Evolutionary conservation across 2,329 filamentous ascomycete genomes (phyloP).

Genomic region (Xylaria arbuscula): DNA sequence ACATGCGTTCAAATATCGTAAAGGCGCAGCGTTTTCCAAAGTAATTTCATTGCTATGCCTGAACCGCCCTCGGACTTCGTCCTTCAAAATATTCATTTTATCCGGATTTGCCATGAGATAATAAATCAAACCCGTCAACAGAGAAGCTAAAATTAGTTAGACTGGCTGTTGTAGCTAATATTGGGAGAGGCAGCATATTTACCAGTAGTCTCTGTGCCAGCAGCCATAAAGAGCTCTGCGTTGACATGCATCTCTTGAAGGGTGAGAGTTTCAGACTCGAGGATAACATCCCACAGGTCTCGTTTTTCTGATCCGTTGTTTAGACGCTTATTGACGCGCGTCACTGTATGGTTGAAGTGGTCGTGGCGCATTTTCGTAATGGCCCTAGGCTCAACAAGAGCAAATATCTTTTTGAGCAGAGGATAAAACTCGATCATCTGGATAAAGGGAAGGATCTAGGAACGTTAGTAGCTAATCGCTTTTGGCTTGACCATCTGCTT

Average conservation of each 20-base stretch:
- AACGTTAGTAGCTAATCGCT: constrained; percentile 1
- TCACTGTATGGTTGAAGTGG: constrained; percentile 42
- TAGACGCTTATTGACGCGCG: constrained; percentile 48
- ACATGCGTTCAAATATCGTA: constrained; percentile 45
- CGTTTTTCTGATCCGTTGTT: constrained; percentile 42
- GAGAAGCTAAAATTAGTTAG: constrained; percentile 49
- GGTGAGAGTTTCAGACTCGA: constrained; percentile 37
- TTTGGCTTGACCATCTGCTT: no score
- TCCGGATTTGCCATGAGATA: constrained; percentile 41
- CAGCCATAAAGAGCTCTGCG: constrained; percentile 41
- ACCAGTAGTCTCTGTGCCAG: constrained; percentile 39
- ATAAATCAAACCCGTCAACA: constrained; percentile 40
- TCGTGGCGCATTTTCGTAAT: constrained; percentile 39
- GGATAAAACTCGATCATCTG: constrained; percentile 46
- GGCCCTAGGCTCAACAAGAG: constrained; percentile 42
- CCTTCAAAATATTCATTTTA: constrained; percentile 42
- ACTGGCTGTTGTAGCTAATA: background rate
- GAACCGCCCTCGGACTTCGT: constrained; percentile 48
- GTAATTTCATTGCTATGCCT: constrained; percentile 43
- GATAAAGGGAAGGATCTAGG: constrained; percentile 38
- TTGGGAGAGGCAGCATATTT: background rate
- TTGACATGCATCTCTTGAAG: constrained; percentile 39
- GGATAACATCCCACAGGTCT: constrained; percentile 45
- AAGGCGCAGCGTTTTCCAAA: constrained; percentile 32
- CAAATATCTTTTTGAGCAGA: constrained; percentile 38